Conservation (phyloP, 495 filamentous ascomycete species). For the Penicillium chermesinum region DNA sequence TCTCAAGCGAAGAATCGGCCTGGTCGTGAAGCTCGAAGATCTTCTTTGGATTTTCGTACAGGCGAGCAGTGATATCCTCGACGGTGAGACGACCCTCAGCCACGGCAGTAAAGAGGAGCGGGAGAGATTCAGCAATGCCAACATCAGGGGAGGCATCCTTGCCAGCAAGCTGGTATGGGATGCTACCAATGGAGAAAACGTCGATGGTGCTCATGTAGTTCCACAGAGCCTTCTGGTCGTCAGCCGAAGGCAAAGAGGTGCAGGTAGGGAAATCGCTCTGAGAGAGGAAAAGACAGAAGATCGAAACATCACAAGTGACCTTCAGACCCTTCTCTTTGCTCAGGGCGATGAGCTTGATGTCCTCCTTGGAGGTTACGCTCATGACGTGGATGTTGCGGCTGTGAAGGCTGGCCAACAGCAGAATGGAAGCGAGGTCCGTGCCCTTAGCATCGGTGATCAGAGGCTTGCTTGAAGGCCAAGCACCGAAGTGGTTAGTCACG, state of each 20-base stretch:
- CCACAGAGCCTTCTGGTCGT: constrained; percentile 77
- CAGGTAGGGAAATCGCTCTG: constrained; percentile 70
- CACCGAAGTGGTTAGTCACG: constrained; percentile 73
- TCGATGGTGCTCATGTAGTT: constrained; percentile 72
- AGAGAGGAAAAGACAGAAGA: constrained; percentile 76
- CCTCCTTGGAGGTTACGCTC: constrained; percentile 75
- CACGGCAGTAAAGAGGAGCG: constrained; percentile 73
- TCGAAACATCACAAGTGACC: constrained; percentile 79
- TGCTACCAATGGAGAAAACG: constrained; percentile 77
- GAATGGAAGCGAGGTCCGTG: constrained; percentile 73
- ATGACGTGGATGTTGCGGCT: constrained; percentile 80
- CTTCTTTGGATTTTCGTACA: constrained; percentile 77
- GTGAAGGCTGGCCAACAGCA: constrained; percentile 77
- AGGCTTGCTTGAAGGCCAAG: constrained; percentile 77
- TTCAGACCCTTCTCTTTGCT: constrained; percentile 79
- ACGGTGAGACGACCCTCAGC: constrained; percentile 69
- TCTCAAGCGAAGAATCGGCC: constrained; percentile 64
- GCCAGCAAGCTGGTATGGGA: constrained; percentile 72
- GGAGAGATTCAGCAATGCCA: constrained; percentile 72
- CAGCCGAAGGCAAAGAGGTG: constrained; percentile 58
- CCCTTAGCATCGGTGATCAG: constrained; percentile 84
- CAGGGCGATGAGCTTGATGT: constrained; percentile 73
- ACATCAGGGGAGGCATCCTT: constrained; percentile 53
- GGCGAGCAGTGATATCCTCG: constrained; percentile 63
- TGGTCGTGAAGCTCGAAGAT: constrained; percentile 89